Evolutionary conservation across 192 early-diverging fungal genomes (phyloP).

Genomic region (Linnemannia hyalina): DNA sequence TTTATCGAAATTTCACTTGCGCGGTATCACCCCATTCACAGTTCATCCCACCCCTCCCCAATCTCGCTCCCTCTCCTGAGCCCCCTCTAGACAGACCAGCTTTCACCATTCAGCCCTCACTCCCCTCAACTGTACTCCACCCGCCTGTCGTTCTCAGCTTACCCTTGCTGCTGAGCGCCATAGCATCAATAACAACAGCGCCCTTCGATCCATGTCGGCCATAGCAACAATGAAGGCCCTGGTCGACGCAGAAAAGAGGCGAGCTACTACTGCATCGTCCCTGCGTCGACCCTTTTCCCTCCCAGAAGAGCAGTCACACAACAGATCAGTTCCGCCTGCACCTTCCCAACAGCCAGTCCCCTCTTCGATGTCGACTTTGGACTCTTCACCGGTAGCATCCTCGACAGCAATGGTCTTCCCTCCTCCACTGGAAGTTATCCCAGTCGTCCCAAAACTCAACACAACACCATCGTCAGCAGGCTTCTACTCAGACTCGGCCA

Average conservation of each 20-base stretch:
- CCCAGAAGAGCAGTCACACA: not conserved
- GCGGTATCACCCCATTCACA: no score
- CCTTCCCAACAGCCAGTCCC: not conserved
- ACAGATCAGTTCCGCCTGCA: not conserved
- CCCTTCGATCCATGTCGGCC: slow-evolving; percentile 9
- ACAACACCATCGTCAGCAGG: not conserved
- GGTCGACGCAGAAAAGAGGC: slow-evolving; percentile 12
- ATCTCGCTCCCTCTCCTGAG: not conserved
- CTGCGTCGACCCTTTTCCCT: slow-evolving; percentile 4
- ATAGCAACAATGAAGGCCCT: slow-evolving; percentile 20
- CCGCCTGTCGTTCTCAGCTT: slow-evolving; percentile 16
- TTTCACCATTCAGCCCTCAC: slow-evolving; percentile 18
- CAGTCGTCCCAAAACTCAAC: not conserved
- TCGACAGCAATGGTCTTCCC: not conserved
- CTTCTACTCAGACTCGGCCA: not conserved
- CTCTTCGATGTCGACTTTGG: not conserved
- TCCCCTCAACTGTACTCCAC: not conserved
- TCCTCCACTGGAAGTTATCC: not conserved
- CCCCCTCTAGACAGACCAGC: slow-evolving; percentile 1
- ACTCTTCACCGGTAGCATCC: not conserved
- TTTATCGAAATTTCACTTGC: no score
- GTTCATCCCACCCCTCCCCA: not conserved
- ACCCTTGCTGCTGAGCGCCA: slow-evolving; percentile 18
- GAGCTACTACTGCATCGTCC: not conserved
- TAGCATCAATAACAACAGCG: no score